These are phyloP conservation scores for Ophiocordyceps camponoti-rufipedis DNA, from an alignment of 2,329 filamentous ascomycete genomes.

Conservation along the genomic window DNA sequence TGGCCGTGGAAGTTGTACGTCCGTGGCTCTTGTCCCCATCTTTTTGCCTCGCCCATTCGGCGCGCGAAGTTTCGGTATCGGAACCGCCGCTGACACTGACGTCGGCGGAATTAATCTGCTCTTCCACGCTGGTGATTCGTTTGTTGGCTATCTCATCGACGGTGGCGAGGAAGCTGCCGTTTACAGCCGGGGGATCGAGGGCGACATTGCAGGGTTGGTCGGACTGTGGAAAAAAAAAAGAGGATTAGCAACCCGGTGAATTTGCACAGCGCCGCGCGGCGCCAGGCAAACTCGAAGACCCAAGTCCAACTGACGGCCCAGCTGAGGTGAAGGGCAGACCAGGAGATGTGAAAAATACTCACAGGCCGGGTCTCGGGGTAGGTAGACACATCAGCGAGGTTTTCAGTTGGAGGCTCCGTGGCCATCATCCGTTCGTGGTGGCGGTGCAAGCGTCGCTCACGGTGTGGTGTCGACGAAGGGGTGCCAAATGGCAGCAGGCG, in stretches of 20 bases:
- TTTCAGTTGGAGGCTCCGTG: slow-evolving; percentile 38
- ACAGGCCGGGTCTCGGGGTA: slow-evolving; percentile 27
- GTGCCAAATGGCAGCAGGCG: slow-evolving; percentile 6
- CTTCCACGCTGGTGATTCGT: slow-evolving; percentile 37
- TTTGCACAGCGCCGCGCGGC: neutral
- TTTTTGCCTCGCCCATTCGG: slow-evolving; percentile 33
- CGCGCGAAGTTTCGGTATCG: slow-evolving; percentile 54
- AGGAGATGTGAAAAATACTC: slow-evolving; percentile 4
- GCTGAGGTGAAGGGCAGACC: no score
- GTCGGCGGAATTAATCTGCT: slow-evolving; percentile 42
- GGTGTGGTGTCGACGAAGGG: slow-evolving; percentile 11
- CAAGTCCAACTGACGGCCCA: no score
- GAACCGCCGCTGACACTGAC: slow-evolving; percentile 58
- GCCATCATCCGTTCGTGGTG: slow-evolving; percentile 42
- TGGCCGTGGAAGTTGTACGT: slow-evolving; percentile 40
- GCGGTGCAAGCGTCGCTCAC: slow-evolving; percentile 13
- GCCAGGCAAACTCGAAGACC: neutral
- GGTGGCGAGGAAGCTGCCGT: slow-evolving; percentile 23
- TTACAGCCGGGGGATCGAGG: slow-evolving; percentile 24
- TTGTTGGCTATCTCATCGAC: slow-evolving; percentile 36
- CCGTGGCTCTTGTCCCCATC: slow-evolving; percentile 40
- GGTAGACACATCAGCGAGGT: slow-evolving; percentile 34
- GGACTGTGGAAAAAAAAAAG: slow-evolving; percentile 4
- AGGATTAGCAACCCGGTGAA: neutral
- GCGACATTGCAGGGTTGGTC: slow-evolving; percentile 29